Evolutionary conservation across 2,329 filamentous ascomycete species (phyloP), one percentile per base, ranked within the genome.

Genomic region (Graphilbum ipis-grandicollis): DNA sequence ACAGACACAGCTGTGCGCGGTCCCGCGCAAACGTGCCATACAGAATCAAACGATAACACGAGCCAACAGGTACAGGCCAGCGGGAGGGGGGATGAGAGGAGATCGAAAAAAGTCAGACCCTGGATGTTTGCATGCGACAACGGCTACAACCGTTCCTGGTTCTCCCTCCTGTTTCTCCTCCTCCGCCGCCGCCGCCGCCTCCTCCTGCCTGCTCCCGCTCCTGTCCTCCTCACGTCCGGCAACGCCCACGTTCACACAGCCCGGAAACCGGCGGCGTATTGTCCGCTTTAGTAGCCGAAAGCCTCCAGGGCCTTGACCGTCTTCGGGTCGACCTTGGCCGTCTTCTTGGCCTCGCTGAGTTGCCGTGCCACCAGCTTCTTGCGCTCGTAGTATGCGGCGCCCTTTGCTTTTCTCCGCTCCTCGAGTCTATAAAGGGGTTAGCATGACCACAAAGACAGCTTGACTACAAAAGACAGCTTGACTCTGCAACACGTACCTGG

Each of bases 371-470:
- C 81, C 52, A 84, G 75, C 84, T 92, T 93, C 90, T 96, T 98
- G 76, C 86, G 85, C 75, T 93, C 86, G 77, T 96, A 96, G 81
- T 94, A 98, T 62, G 90, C 90, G 53, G 81, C 76, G 58, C 85
- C 80, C 84, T 96, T 98, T 65, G 92, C 88, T 76, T 98, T 98
- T 74, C 90, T 83, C 68, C 88, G 78, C 77, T 98, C 90, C 76
- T 98, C 90, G 58, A 98, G 77, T 68, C 90, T 96, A 56, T 52
- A 42, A 28, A n/a, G n/a, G n/a, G n/a, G n/a, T n/a, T n/a, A n/a
- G n/a, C n/a, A n/a, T n/a, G n/a, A n/a, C n/a, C n/a, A n/a, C n/a
- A n/a, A n/a, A n/a, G n/a, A n/a, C n/a, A n/a, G n/a, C n/a, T n/a
- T n/a, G n/a, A n/a, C n/a, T n/a, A n/a, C n/a, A n/a, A n/a, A n/a